Percentiles rank a stretch among this genome's conserved stretches.
Evolutionary conservation across 2,329 filamentous ascomycete species (phyloP).

Genomic region (Leptosphaerulina australis): DNA sequence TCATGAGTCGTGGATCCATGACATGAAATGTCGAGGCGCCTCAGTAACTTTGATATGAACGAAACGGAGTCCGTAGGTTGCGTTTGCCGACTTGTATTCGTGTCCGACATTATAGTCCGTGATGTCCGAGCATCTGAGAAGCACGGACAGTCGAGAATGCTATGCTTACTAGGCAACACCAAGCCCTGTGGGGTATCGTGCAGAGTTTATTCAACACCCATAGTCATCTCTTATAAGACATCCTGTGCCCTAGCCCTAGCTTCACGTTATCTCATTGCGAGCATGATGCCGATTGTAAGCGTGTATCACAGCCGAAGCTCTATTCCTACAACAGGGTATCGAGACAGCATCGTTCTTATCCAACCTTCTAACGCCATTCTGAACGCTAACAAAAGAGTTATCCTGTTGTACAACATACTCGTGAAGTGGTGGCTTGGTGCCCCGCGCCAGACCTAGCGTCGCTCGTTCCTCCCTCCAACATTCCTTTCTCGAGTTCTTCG

Average conservation of each 20-base stretch:
- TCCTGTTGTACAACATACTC: neutral
- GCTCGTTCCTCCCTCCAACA: conserved; percentile 53
- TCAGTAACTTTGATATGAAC: neutral
- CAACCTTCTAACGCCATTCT: conserved; percentile 1
- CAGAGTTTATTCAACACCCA: neutral
- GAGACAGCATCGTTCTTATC: neutral
- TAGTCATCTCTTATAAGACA: neutral
- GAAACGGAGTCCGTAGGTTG: conserved; percentile 1
- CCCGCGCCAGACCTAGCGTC: conserved; percentile 20
- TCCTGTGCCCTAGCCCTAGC: neutral
- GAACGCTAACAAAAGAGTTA: neutral
- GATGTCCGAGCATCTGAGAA: conserved; percentile 8
- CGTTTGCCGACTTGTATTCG: neutral
- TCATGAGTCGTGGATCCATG: neutral
- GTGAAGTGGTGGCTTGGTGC: neutral
- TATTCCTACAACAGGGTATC: conserved; percentile 12
- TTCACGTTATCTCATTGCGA: neutral
- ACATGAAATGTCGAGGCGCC: neutral
- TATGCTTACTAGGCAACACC: neutral
- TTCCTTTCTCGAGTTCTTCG: conserved; percentile 53
- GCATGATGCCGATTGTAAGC: neutral
- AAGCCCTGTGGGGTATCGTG: conserved; percentile 12
- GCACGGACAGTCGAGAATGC: neutral
- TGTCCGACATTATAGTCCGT: neutral
- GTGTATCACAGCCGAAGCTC: neutral